Conservation (phyloP, 148 eudicot genomes). For the Fallopia convolvulus region DNA sequence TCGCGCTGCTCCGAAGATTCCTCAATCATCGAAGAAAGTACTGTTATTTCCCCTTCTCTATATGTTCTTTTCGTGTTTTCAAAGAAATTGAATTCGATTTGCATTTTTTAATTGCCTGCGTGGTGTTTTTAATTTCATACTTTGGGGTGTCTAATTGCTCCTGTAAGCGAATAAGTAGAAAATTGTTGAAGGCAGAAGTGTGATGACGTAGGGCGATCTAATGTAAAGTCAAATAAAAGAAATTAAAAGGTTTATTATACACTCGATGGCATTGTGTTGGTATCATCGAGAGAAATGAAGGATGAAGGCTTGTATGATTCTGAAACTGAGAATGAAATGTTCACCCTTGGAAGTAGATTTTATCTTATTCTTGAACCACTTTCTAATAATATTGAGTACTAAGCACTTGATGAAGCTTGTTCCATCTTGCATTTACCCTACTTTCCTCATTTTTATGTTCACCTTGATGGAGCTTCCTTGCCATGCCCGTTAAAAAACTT, state of each 20-base stretch:
- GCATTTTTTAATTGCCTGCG: not conserved
- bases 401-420: not conserved
- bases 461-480: not conserved
- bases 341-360: not conserved
- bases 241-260: not conserved
- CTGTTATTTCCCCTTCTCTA: not conserved
- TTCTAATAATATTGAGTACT: not conserved
- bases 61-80: not conserved
- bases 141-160: not conserved
- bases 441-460: not conserved
- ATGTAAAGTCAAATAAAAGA: not conserved
- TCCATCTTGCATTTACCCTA: not conserved
- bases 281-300: not conserved
- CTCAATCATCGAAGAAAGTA: conserved; percentile 14
- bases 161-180: not conserved
- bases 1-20: conserved; percentile 5
- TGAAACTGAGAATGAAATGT: not conserved
- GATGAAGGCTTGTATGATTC: not conserved
- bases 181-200: not conserved
- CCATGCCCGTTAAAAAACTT: not conserved
- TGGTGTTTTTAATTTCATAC: not conserved
- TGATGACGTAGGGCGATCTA: not conserved
- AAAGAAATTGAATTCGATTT: not conserved
- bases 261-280: not conserved
- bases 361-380: not conserved